Evolutionary conservation across 129 eudicot genomes (phyloP), one percentile per base, ranked within the genome.

Genomic region (Artemisia argyi): DNA sequence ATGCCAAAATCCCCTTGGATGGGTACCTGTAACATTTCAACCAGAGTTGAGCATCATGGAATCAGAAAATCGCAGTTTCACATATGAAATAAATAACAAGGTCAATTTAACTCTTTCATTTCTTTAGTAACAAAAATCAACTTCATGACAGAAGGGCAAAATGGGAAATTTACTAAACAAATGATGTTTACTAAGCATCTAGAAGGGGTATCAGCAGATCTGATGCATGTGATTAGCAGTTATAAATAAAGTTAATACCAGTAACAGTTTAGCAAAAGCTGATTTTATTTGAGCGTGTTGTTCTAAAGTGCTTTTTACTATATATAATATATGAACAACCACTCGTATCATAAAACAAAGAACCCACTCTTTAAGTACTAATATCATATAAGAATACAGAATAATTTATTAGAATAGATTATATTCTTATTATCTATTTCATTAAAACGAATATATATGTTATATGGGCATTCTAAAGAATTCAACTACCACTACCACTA

Each of bases 131-230:
- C 44, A 59, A 42, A 24, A 50, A 48, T 54, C 20, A 20, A 42
- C 58, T 58, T 72, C 22, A 6, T 14, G 51, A 28, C 28, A 26
- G 62, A 69, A 53, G 73, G 63, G 73, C 73, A 30, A 69, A 15
- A 70, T 70, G 39, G 75, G 54, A 39, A 70, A 4, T 70, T 59
- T 48, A 61, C 69, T 11, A 11, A 3, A 11, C 15, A 6, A 3
- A 14, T 13, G 66, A 61, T 19, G 17, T 61, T 61, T 61, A 61
- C 11, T 72, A 48, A 72, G 47, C 68, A 72, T 72, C 76, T 72
- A 72, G 76, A 72, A 72, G 76, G 50, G 68, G 68, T 72, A 60
- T 48, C 60, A 60, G 49, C 76, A 72, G 60, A 30, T 73, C 53
- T 32, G 70, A 51, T 73, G 78, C 70, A 73, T 73, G 71, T 62